Evolutionary conservation across 768 basidiomycete species (phyloP), one percentile per base, ranked within the genome.

Genomic region (Tulasnella sp.): DNA sequence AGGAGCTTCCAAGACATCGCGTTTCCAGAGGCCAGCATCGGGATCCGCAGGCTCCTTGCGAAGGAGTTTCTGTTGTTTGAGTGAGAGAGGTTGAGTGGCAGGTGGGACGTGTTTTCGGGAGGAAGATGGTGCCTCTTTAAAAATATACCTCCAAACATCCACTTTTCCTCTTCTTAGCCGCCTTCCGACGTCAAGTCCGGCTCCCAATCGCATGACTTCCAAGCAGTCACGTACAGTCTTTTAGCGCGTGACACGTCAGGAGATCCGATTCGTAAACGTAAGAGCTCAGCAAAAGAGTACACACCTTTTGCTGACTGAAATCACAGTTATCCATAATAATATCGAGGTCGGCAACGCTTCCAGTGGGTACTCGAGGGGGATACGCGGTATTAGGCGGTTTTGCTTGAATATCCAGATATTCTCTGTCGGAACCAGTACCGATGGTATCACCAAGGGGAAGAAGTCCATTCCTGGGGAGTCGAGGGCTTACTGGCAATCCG

Each of bases 221-320:
- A 99, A 71, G 60, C 95, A 99, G 63, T 98, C 95, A 34, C 93
- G 80, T n/a, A 98, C 93, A 67, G 86, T 92, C 86, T 95, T n/a
- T n/a, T n/a, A n/a, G n/a, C n/a, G 62, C 37, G 27, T 22, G 40
- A 22, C 39, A 13, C 56, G 46, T 63, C 53, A 46, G 46, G 48
- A 48, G 56, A 39, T 59, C 53, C 24, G 8, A 47, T 53, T 48
- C 27, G 31, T 25, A 44, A 42, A 44, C 34, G 13, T 34, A 33
- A 48, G 19, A 2, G 29, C 8, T 41, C 32, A 45, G 34, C 15
- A 24, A 41, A 49, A 22, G 12, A 20, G 22, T 20, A 55, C 65
- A 35, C 45, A 83, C 86, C 72, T 87, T 86, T 58, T 76, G 73
- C 56, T 77, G 72, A 13, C 79, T 78, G 63, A 91, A 95, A 66